These are phyloP conservation scores for Candida khao-thaluensis DNA, from an alignment of 805 yeast genomes.

Conservation along the genomic window DNA sequence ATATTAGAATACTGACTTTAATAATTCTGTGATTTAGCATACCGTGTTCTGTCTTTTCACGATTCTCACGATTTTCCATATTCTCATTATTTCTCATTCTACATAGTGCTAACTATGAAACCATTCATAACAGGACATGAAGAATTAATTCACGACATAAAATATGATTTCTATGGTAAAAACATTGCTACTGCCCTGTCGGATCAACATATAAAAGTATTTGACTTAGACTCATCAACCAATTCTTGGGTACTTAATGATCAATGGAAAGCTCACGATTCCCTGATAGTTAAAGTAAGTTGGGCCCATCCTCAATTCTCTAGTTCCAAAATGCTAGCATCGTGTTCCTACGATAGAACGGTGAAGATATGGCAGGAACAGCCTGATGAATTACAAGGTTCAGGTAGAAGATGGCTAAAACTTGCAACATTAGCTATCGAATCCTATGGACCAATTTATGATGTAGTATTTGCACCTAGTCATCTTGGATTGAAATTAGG, in stretches of 20 bases:
- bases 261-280: slow-evolving; percentile 94
- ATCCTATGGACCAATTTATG: slow-evolving; percentile 84
- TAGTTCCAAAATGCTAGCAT: slow-evolving; percentile 74
- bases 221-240: slow-evolving; percentile 65
- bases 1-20: slow-evolving; percentile 16
- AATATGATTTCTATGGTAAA: slow-evolving; percentile 90
- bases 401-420: slow-evolving; percentile 83
- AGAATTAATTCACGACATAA: slow-evolving; percentile 85
- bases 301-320: slow-evolving; percentile 94
- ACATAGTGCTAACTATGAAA: no score
- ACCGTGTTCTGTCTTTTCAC: no score
- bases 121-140: slow-evolving; percentile 91
- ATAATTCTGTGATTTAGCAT: no score
- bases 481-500: slow-evolving; percentile 81
- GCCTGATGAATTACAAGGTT: slow-evolving; percentile 67
- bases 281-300: slow-evolving; percentile 73
- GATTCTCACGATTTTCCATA: no score
- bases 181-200: slow-evolving; percentile 93
- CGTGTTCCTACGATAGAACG: slow-evolving; percentile 87
- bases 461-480: slow-evolving; percentile 84
- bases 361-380: slow-evolving; percentile 90
- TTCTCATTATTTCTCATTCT: no score
- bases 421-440: slow-evolving; percentile 74
- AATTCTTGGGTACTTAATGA: slow-evolving; percentile 83
- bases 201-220: slow-evolving; percentile 90